phyloP scores from a whole-genome alignment of 495 filamentous ascomycete genomes.

The Lichina pygmaea region DNA sequence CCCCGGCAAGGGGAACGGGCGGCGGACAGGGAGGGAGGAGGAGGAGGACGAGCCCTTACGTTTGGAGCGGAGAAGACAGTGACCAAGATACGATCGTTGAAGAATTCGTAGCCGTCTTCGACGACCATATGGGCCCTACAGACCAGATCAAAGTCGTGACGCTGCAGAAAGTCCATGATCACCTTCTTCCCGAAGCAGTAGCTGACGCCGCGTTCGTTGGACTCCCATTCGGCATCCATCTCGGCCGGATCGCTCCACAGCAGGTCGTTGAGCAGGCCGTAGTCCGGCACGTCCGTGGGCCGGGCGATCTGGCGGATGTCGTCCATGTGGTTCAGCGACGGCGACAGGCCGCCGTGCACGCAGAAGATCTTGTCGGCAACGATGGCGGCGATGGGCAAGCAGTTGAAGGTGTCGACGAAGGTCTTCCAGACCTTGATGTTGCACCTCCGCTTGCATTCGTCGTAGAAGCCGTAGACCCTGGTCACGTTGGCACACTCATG shows the following conservation, averaged over 20 bases:
- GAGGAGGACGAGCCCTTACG: slow-evolving; percentile 24
- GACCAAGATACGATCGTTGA: slow-evolving; percentile 80
- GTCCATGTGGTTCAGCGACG: slow-evolving; percentile 84
- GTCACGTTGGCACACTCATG: slow-evolving; percentile 98
- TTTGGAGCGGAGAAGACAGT: slow-evolving; percentile 97
- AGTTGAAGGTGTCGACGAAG: slow-evolving; percentile 96
- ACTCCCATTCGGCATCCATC: slow-evolving; percentile 94
- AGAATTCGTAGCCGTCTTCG: slow-evolving; percentile 98
- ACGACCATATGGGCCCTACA: slow-evolving; percentile 99
- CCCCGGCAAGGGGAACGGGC: neutral
- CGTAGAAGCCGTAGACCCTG: slow-evolving; percentile 95
- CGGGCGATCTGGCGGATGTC: slow-evolving; percentile 90
- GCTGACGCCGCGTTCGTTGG: slow-evolving; percentile 89
- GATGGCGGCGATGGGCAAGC: slow-evolving; percentile 80
- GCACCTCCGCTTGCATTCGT: slow-evolving; percentile 92
- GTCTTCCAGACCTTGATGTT: slow-evolving; percentile 99
- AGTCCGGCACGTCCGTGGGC: slow-evolving; percentile 93
- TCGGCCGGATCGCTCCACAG: slow-evolving; percentile 97
- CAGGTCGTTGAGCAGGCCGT: slow-evolving; percentile 84
- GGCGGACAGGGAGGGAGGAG: slow-evolving; percentile 2
- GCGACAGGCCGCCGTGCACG: slow-evolving; percentile 88
- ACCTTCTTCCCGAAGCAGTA: slow-evolving; percentile 98
- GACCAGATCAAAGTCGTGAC: slow-evolving; percentile 91
- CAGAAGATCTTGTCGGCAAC: slow-evolving; percentile 98
- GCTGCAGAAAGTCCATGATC: slow-evolving; percentile 83